Base-by-base conservation (phyloP, 208 protist species). In the Wallacemonas collosoma region DNA sequence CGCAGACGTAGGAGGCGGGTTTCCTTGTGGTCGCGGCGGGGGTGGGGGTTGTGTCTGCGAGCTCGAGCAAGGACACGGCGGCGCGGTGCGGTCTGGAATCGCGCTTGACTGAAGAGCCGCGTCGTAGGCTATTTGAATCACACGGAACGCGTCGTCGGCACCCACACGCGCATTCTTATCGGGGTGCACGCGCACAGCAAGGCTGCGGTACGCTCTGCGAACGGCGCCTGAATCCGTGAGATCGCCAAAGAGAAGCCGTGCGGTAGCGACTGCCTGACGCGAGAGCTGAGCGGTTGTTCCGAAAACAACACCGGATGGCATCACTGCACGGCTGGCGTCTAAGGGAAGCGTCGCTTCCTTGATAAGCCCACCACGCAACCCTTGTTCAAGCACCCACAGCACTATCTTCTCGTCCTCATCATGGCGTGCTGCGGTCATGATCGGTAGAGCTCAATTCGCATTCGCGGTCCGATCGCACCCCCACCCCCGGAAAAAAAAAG, bases 111-210 rank as follows among this genome's bases (percentile, higher is more conserved):
- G 60, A 7, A 80, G 74, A 40, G 67, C 50, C 1, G 43, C 51
- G 55, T 93, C 86, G 56, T 90, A 93, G 45, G 64, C 73, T 11
- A 51, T 76, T 65, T 93, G 88, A 50, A 91, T 61, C 7, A 88
- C 36, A 45, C 90, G 83, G 70, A 93, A 93, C 1, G 88, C 88
- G 65, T 80, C 80, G 40, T 74, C 61, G 2, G 88, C 83, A 9
- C 67, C 11, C 2, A 68, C 6, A 50, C 73, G 71, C 2, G 70
- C 40, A 65, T 95, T 95, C 77, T 97, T 97, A 80, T 97, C 93
- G 0, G 93, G 93, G 60, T 97, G 93, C 3, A 90, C 67, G 14
- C 81, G 80, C 48, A 94, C 53, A 2, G 85, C 89, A 17, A 92
- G 67, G 11, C 71, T 66, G 54, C 82, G 88, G 73, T 95, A 97